Evolutionary conservation across 2,329 filamentous ascomycete genomes (phyloP), one percentile per base, ranked within the genome.

Genomic region (Coniochaeta ligniaria): DNA sequence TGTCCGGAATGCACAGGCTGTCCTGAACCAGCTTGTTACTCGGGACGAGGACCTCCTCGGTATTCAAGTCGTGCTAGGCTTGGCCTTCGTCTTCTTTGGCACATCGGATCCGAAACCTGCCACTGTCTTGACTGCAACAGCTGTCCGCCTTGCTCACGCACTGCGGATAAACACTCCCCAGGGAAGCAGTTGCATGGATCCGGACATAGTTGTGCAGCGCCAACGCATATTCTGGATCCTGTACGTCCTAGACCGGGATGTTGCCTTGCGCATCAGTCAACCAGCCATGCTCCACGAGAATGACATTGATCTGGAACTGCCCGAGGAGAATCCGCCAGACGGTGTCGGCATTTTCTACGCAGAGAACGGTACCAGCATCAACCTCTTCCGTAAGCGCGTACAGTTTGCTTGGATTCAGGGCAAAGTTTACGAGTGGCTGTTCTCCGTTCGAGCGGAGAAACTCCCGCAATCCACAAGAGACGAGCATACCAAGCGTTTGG

Each of bases 371-470:
- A 63, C 64, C 2, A 67, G 68, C 45, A 70, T 78, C 61, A 74
- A 76, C 63, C 73, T 72, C 57, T 73, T 78, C 60, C 70, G 76
- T 5, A 61, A 71, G n/a, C 70, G 74, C 1, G 69, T 77, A 2
- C 73, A 76, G 54, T 69, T 79, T 2, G 72, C 74, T 1, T 72
- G 76, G 38, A 70, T 79, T 7, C 63, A 78, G 28, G 76, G 76
- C 22, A 73, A 72, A 56, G 69, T 77, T 0, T 78, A 76, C 54
- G 75, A 79, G 35, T 67, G 71, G 9, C 65, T 79, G 1, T 74
- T 75, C 60, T 69, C 67, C n/a, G 67, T 68, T 1, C 66, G 70
- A 17, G 67, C 68, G 12, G 63, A 55, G 36, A 71, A 65, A 55
- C 45, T 69, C 6, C 63, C 70, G 4, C 43, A 28, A 0, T 63